phyloP scores from a whole-genome alignment of 2,329 filamentous ascomycete genomes.

The Penicillium sp. region DNA sequence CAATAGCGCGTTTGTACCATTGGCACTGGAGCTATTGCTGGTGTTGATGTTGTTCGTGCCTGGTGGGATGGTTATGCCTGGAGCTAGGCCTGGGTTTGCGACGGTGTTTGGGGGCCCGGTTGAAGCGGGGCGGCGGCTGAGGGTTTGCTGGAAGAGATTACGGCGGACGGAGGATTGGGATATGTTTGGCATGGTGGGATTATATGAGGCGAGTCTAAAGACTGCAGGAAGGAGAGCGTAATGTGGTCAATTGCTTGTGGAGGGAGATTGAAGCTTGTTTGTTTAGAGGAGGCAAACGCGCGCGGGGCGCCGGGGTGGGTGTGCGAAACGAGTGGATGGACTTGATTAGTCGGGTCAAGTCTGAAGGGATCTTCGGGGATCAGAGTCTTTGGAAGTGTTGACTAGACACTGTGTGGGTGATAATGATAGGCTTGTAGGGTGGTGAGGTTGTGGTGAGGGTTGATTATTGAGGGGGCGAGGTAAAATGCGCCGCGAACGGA shows the following conservation, averaged over 20 bases:
- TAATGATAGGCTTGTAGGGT: not conserved
- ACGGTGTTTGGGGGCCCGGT: slow-evolving; percentile 30
- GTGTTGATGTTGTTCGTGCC: not conserved
- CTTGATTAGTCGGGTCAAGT: not conserved
- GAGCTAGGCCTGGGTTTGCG: not conserved
- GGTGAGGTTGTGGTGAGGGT: not conserved
- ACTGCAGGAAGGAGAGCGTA: not conserved
- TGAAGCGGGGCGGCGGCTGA: slow-evolving; percentile 47
- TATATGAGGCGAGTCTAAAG: not conserved
- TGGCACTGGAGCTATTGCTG: slow-evolving; percentile 12
- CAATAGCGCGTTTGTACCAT: slow-evolving; percentile 19
- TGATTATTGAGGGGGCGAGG: not conserved
- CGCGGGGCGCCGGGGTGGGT: not conserved
- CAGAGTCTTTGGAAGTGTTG: not conserved
- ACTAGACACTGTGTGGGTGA: not conserved
- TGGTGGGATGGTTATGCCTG: not conserved
- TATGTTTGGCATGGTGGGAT: slow-evolving; percentile 23
- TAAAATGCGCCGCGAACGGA: slow-evolving; percentile 1
- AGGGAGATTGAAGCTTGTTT: not conserved
- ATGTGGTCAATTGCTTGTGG: not conserved
- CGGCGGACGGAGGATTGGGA: slow-evolving; percentile 46
- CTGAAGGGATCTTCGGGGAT: not conserved
- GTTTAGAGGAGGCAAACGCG: not conserved
- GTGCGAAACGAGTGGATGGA: not conserved
- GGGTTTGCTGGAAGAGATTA: slow-evolving; percentile 50